Evolutionary conservation across 208 protist species (phyloP).

Genomic region (Acanthamoeba polyphaga): DNA sequence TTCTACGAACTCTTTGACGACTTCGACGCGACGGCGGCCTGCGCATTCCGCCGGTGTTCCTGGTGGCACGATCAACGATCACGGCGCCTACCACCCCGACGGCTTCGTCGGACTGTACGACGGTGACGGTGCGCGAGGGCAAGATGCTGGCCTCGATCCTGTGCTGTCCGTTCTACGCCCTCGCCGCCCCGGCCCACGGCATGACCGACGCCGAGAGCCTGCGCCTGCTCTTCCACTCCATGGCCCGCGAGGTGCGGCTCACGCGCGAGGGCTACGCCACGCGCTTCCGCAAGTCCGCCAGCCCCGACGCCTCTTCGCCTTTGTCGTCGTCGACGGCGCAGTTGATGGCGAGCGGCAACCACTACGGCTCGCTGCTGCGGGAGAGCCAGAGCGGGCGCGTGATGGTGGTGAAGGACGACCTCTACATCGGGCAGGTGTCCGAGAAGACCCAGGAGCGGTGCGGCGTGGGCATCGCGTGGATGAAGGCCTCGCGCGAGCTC

Average conservation of each 20-base stretch:
- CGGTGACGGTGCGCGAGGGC: conserved; percentile 32
- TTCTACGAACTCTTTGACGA: conserved; percentile 54
- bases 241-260: conserved; percentile 58
- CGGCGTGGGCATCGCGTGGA: conserved; percentile 62
- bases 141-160: conserved; percentile 66
- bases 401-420: conserved; percentile 47
- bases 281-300: conserved; percentile 25
- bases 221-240: conserved; percentile 42
- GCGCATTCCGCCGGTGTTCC: conserved; percentile 21
- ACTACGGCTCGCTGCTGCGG: not conserved
- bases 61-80: conserved; percentile 1
- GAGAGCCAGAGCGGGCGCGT: conserved; percentile 36
- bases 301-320: not conserved
- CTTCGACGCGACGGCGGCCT: not conserved
- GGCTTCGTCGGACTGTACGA: not conserved
- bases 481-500: conserved; percentile 49
- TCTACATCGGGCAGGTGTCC: conserved; percentile 38
- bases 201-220: not conserved
- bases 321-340: not conserved
- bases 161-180: conserved; percentile 42
- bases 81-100: not conserved
- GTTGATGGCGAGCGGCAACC: not conserved
- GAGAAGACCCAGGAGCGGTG: not conserved
- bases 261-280: conserved; percentile 33
- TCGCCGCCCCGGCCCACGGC: not conserved